Evolutionary conservation across 768 basidiomycete species (phyloP), one percentile per base, ranked within the genome.

Genomic region (Xerocomus potaroensis): DNA sequence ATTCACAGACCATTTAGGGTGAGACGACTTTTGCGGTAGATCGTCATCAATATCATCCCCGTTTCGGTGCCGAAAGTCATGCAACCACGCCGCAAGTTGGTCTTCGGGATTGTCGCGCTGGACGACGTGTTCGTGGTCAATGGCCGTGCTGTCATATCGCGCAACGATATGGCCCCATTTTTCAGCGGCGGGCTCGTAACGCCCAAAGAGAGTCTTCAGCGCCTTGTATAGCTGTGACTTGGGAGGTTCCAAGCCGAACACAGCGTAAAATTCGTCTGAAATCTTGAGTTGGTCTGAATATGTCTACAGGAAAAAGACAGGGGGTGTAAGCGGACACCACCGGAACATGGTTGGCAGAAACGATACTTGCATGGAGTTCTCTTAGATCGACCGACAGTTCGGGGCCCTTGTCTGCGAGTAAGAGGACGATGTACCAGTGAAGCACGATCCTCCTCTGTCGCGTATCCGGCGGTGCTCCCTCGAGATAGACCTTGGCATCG

Each of bases 401-500:
- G 1, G 74, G 68, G 3, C 80, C 81, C 36, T 69, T 72, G 43
- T 80, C 68, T 5, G 76, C 67, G 24, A 85, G 62, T 6, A 70
- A 73, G 31, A 84, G 68, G 15, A 79, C 57, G 15, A 81, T 73
- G 58, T 73, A 75, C 80, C 81, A 82, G 55, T 80, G 78, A 11
- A 77, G 57, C 4, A 83, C 74, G 30, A 72, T 75, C 64, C 76
- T 76, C 73, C 81, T 77, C 54, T 81, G 71, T 12, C 79, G 68
- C 39, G 77, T 76, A 55, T 84, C 83, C 1, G 82, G 83, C 0
- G 83, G 81, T 0, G 81, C 80, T 36, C 77, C 63, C 0, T 66
- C 63, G 3, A 81, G 67, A 58, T 77, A 85, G 2, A 64, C 63
- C 53, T 78, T 79, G 12, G 82, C 71, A 52, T 84, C 82, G 24